Evolutionary conservation across 73 alveolate species (phyloP), one percentile per base, ranked within the genome.

Genomic region (Breviolum minutum): DNA sequence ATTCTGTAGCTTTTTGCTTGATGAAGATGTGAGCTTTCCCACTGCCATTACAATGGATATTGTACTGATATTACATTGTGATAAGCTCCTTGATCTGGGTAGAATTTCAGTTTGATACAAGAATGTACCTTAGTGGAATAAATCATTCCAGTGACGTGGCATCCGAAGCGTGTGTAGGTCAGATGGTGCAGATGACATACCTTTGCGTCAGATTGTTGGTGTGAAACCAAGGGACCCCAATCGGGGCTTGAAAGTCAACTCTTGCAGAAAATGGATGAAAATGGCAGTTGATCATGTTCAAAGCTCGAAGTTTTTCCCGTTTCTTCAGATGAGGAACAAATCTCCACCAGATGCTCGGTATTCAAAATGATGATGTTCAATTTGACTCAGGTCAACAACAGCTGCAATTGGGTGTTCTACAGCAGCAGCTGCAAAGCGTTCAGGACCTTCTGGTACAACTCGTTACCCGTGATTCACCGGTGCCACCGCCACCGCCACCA

Each of bases 381-480:
- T 73, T 24, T 16, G 10, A 8, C 63, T 24, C n/a, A 84, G 93
- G 93, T 61, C 93, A 84, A 61, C 93, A 84, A 60, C 93, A 84
- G 22, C 93, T 60, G 74, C 93, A 84, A 61, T 24, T 84, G 93
- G 93, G 93, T 11, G 93, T 26, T n/a, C 93, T 84, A 7, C 93
- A 84, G n/a, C 93, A 84, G 76, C 93, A 84, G 93, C 93, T 84
- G 76, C 93, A 84, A 26, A 61, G 76, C 76, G 93, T 84, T 16
- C 93, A 84, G 93, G 93, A 84, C 76, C 73, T 84, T 24, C 12
- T 84, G 76, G 93, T 61, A 8, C 93, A 22, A n/a, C 93, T 84
- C 24, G 93, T 61, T 20, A 74, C 93, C 26, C 93, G 76, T 8
- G 93, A 54, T 11, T 9, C 90, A 6, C 93, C 76, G n/a, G 62